A percentile compares a stretch with the other conserved stretches of the same genome.
phyloP scores from a whole-genome alignment of 306 rosid species.

The Herpetospermum pedunculosum region DNA sequence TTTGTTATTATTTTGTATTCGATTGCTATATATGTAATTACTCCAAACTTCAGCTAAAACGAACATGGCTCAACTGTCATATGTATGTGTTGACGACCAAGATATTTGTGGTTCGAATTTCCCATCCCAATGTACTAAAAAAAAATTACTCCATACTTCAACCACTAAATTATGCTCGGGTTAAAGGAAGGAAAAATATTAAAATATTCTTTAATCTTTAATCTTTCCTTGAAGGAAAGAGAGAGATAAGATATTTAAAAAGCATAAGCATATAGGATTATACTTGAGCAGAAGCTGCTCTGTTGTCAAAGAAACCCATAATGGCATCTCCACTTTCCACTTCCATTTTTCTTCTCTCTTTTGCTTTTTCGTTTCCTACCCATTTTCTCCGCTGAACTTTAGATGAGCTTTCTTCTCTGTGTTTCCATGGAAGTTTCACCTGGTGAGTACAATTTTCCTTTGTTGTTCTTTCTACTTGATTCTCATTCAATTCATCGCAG shows the following conservation, averaged over 20 bases:
- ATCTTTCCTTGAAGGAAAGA: background rate
- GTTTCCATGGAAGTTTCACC: constrained; percentile 19
- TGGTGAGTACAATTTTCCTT: constrained; percentile 14
- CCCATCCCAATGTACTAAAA: too few relatives aligned
- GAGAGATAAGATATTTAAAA: background rate
- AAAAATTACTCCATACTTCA: too few relatives aligned
- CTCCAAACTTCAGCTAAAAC: too few relatives aligned
- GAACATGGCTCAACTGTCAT: too few relatives aligned
- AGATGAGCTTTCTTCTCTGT: background rate
- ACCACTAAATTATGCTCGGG: too few relatives aligned
- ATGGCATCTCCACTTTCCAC: constrained; percentile 30
- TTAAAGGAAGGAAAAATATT: too few relatives aligned
- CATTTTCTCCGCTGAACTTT: background rate
- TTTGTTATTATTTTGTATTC: too few relatives aligned
- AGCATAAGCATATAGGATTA: background rate
- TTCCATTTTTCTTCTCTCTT: background rate
- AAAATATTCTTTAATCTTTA: too few relatives aligned
- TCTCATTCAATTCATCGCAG: background rate
- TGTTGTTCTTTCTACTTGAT: constrained; percentile 7
- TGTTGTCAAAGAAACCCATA: constrained; percentile 11
- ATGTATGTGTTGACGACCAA: too few relatives aligned
- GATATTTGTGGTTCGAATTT: too few relatives aligned
- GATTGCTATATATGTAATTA: too few relatives aligned
- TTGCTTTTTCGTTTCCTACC: background rate
- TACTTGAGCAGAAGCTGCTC: background rate